Base-by-base conservation (phyloP, 768 basidiomycete species). In the Leucocoprinus leucothites region DNA sequence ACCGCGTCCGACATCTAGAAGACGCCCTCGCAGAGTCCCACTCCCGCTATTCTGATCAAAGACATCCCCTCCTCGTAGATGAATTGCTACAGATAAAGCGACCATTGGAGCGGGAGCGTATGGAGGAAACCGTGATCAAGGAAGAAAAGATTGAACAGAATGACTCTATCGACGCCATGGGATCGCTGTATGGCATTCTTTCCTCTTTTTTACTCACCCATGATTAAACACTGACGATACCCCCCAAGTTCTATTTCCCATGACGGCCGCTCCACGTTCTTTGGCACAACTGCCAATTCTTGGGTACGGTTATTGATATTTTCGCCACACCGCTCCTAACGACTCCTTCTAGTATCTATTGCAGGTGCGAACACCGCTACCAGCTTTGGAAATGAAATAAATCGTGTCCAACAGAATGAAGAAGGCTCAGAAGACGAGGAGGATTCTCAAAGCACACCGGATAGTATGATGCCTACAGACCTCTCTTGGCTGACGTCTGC, bases 1-100 rank as follows among this genome's bases (percentile, higher is more conserved):
- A 68, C 57, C 81, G 86, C 43, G 82, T 87, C 38, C 78, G 85
- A 48, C 75, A 82, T 48, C 74, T 89, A n/a, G 86, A 89, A 65
- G 85, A 87, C 65, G 85, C 84, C 13, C 76, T 89, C 9, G 68
- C 74, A 2, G 71, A 79, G 44, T 74, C 81, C 3, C 82, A 87
- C 63, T 59, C 75, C 3, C 59, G 70, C 38, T 72, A 75, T 58
- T 82, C 80, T 1, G 65, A 60, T 45, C 77, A 80, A 31, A 65
- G 70, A 0, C 86, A 89, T 62, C 84, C 82, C 9, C 71, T 89
- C 41, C 71, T 89, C 19, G 70, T 72, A 19, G 79, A 85, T 3
- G 83, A 87, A 4, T 76, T 89, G 13, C 72, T 84, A 28, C 79
- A 78, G 61, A 79, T 87, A 41, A 87, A 87, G 65, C 74, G 81